Evolutionary conservation across 75 land plant genomes (phyloP).

Genomic region (Sequoia sempervirens): DNA sequence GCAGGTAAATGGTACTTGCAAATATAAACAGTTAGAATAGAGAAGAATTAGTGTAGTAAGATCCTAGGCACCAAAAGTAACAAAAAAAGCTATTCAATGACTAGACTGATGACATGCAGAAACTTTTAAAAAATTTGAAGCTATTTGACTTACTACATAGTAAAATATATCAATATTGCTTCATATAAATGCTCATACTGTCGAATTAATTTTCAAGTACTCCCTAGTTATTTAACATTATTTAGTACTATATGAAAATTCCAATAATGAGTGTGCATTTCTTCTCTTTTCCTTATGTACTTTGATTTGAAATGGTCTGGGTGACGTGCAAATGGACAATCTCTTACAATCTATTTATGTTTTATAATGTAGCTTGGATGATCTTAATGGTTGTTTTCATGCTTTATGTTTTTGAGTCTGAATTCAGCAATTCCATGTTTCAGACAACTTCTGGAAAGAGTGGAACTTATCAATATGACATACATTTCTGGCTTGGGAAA

Average conservation of each 20-base stretch:
- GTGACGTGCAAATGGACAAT: not conserved
- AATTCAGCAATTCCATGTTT: constrained; percentile 1
- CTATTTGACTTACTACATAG: too few species aligned
- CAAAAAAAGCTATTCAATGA: not conserved
- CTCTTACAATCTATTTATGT: not conserved
- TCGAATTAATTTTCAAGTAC: not conserved
- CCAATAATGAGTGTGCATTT: not conserved
- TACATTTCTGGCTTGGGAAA: constrained; percentile 88
- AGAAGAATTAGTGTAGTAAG: not conserved
- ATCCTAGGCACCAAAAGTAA: not conserved
- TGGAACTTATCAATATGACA: constrained; percentile 68
- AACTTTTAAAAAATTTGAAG: too few species aligned
- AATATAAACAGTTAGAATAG: not conserved
- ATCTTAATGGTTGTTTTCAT: not conserved
- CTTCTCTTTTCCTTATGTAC: not conserved
- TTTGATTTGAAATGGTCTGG: not conserved
- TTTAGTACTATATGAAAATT: not conserved
- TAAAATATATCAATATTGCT: not conserved
- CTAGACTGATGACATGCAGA: too few species aligned
- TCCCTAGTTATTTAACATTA: not conserved
- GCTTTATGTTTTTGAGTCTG: not conserved
- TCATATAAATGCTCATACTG: not conserved
- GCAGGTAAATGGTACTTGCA: not conserved
- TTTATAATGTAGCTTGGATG: not conserved
- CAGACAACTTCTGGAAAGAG: constrained; percentile 70